Evolutionary conservation across 108 stramenopile species (phyloP).

Genomic region (Epipyxis sp.): DNA sequence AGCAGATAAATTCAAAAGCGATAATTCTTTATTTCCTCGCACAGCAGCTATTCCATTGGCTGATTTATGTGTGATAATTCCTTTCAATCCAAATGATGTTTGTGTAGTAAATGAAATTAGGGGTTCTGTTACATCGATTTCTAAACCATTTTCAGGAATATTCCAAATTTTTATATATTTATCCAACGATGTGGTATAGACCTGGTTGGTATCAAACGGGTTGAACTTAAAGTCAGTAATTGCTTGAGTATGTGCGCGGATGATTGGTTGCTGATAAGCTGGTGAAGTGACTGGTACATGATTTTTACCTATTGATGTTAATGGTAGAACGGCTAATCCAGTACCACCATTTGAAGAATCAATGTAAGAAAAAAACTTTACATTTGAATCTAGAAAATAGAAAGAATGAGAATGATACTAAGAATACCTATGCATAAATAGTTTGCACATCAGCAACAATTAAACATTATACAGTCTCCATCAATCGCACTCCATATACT

Average conservation of each 20-base stretch:
- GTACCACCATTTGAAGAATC: not conserved
- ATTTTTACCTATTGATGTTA: not conserved
- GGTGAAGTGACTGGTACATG: not conserved
- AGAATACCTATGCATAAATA: no score
- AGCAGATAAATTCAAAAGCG: not conserved
- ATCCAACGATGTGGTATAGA: not conserved
- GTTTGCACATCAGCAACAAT: no score
- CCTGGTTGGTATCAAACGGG: not conserved
- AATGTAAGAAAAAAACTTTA: not conserved
- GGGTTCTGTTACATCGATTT: not conserved
- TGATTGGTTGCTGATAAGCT: constrained; percentile 11
- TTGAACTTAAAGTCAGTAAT: not conserved
- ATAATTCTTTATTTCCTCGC: not conserved
- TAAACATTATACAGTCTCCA: no score
- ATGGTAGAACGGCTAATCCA: not conserved
- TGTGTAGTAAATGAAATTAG: not conserved
- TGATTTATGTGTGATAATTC: not conserved
- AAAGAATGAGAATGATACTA: no score
- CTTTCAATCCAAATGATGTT: not conserved
- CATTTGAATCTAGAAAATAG: not conserved
- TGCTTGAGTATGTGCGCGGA: not conserved
- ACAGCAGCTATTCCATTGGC: not conserved
- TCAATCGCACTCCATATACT: no score
- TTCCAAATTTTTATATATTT: not conserved
- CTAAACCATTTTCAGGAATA: not conserved